These are phyloP conservation scores for Aspergillus coremiiformis DNA, from an alignment of 495 filamentous ascomycete species.

Conservation along the genomic window DNA sequence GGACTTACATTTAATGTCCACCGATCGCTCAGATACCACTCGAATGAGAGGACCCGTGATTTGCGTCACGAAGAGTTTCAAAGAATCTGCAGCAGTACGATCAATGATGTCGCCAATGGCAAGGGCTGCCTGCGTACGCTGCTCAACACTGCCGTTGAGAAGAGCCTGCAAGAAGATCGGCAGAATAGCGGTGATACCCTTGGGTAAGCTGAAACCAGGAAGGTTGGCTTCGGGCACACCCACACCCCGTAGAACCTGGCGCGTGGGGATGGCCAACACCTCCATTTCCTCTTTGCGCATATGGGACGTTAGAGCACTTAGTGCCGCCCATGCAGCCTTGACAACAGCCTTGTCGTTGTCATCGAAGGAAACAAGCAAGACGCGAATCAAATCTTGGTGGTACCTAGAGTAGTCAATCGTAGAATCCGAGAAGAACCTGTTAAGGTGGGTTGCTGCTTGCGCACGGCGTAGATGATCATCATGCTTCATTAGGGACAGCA, in stretches of 20 bases:
- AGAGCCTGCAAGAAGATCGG: slow-evolving; percentile 97
- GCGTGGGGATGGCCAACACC: slow-evolving; percentile 75
- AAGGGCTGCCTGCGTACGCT: slow-evolving; percentile 83
- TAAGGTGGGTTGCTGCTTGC: slow-evolving; percentile 69
- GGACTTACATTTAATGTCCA: slow-evolving; percentile 70
- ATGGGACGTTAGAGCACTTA: slow-evolving; percentile 77
- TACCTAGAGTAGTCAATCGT: slow-evolving; percentile 89
- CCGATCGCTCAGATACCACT: slow-evolving; percentile 91
- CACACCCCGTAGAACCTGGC: slow-evolving; percentile 75
- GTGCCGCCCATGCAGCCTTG: slow-evolving; percentile 85
- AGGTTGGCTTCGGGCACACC: slow-evolving; percentile 80
- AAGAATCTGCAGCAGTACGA: slow-evolving; percentile 69
- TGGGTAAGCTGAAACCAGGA: slow-evolving; percentile 84
- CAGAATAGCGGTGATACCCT: slow-evolving; percentile 93
- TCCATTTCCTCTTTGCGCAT: slow-evolving; percentile 99
- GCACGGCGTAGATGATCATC: slow-evolving; percentile 81
- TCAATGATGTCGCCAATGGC: slow-evolving; percentile 95
- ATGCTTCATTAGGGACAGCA: slow-evolving; percentile 80
- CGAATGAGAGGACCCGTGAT: slow-evolving; percentile 96
- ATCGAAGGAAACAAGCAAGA: slow-evolving; percentile 83
- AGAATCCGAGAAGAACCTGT: slow-evolving; percentile 77
- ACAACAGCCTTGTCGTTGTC: slow-evolving; percentile 78
- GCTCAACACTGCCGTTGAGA: slow-evolving; percentile 89
- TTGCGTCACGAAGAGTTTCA: slow-evolving; percentile 92
- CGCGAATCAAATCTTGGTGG: slow-evolving; percentile 86